A percentile compares a stretch with the other conserved stretches of the same genome.
These are phyloP conservation scores for Paecilomyces variotii DNA, from an alignment of 2,329 filamentous ascomycete genomes.

Conservation along the genomic window DNA sequence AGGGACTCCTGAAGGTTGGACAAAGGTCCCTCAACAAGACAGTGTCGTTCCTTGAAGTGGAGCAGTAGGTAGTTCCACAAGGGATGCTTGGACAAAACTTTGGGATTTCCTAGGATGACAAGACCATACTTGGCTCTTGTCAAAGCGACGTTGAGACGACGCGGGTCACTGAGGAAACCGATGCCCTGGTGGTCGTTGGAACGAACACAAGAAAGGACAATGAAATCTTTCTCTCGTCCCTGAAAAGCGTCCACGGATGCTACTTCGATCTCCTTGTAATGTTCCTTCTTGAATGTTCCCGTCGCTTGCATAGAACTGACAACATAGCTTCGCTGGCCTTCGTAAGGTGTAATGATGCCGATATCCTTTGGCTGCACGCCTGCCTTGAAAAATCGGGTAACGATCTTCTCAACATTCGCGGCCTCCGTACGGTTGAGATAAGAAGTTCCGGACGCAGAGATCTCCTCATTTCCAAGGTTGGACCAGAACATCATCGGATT, in stretches of 20 bases:
- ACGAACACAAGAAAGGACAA: slow-evolving; percentile 92
- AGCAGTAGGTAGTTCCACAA: slow-evolving; percentile 92
- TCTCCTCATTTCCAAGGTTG: slow-evolving; percentile 94
- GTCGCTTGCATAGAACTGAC: slow-evolving; percentile 99
- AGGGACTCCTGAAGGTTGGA: slow-evolving; percentile 94
- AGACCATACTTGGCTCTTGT: slow-evolving; percentile 95
- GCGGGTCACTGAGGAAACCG: slow-evolving; percentile 94
- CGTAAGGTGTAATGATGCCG: slow-evolving; percentile 97
- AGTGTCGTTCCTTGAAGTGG: slow-evolving; percentile 96
- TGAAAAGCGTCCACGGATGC: slow-evolving; percentile 98
- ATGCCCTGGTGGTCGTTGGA: slow-evolving; percentile 99
- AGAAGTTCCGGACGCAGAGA: slow-evolving; percentile 92
- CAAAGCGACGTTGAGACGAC: slow-evolving; percentile 91
- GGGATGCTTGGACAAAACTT: slow-evolving; percentile 94
- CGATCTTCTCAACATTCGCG: slow-evolving; percentile 95
- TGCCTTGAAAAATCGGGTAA: slow-evolving; percentile 97
- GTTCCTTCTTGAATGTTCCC: slow-evolving; percentile 95
- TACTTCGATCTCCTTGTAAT: slow-evolving; percentile 97
- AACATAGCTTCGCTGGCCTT: slow-evolving; percentile 95
- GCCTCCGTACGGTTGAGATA: slow-evolving; percentile 97
- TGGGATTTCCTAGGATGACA: slow-evolving; percentile 94
- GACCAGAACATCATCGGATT: slow-evolving; percentile 99
- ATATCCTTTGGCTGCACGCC: slow-evolving; percentile 91
- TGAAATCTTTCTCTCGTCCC: slow-evolving; percentile 97
- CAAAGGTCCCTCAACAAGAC: slow-evolving; percentile 88